Evolutionary conservation across 2,329 filamentous ascomycete species (phyloP).

Genomic region (Trichophyton verrucosum): DNA sequence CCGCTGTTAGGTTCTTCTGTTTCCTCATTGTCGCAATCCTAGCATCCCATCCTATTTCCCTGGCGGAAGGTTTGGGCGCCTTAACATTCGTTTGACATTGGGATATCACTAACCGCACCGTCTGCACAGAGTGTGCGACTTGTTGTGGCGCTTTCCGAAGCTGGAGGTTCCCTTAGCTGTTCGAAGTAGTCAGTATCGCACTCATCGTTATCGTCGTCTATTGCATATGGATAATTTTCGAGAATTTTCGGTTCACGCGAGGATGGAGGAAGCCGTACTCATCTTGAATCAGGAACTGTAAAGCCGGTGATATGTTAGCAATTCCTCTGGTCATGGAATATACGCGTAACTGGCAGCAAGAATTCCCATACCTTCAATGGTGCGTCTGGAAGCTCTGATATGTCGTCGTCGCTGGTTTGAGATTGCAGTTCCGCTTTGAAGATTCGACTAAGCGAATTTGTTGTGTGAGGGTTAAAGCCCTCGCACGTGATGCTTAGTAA

Average conservation of each 20-base stretch:
- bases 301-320: neutral
- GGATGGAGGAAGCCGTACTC: constrained; percentile 39
- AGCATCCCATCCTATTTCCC: constrained; percentile 1
- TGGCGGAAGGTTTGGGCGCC: constrained; percentile 11
- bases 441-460: constrained; percentile 31
- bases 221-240: neutral
- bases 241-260: constrained; percentile 10
- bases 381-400: constrained; percentile 35
- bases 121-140: constrained; percentile 96
- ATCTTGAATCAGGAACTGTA: constrained; percentile 43
- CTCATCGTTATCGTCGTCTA: neutral
- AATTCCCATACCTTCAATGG: constrained; percentile 26
- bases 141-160: constrained; percentile 82
- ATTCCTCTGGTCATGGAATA: neutral
- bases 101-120: constrained; percentile 70
- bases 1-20: neutral
- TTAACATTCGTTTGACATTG: neutral
- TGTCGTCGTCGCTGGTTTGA: constrained; percentile 33
- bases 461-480: constrained; percentile 28
- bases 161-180: constrained; percentile 60
- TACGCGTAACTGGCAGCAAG: constrained; percentile 1
- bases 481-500: constrained; percentile 6
- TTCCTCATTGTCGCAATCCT: neutral
- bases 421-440: constrained; percentile 28
- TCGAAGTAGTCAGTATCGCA: constrained; percentile 33